phyloP scores from a whole-genome alignment of 192 early-diverging fungal species.

The Coemansia sp. region DNA sequence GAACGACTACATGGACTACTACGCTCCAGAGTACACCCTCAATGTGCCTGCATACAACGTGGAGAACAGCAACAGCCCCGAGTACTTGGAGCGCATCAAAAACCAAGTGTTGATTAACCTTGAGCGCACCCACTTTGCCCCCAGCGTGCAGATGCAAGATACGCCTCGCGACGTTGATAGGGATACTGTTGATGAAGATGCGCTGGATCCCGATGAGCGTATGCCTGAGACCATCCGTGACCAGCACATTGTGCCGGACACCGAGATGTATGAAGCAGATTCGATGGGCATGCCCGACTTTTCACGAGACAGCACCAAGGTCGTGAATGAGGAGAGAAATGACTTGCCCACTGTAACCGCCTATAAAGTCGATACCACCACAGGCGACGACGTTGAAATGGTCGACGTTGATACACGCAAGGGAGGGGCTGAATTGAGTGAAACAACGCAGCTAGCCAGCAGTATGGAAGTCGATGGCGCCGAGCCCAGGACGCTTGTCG shows the following conservation, averaged over 20 bases:
- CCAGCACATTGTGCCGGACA: slow-evolving; percentile 52
- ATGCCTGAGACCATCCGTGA: slow-evolving; percentile 45
- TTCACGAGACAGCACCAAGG: slow-evolving; percentile 37
- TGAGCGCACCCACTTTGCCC: slow-evolving; percentile 62
- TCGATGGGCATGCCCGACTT: slow-evolving; percentile 39
- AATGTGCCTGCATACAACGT: slow-evolving; percentile 85
- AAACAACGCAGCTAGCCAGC: background rate
- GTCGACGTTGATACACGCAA: slow-evolving; percentile 5
- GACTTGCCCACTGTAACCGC: background rate
- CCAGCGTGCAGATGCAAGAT: slow-evolving; percentile 59
- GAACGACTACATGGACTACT: slow-evolving; percentile 92
- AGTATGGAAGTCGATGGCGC: slow-evolving; percentile 7
- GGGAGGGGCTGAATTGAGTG: background rate
- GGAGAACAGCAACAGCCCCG: slow-evolving; percentile 83
- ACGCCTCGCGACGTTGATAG: slow-evolving; percentile 48
- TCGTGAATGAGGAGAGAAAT: slow-evolving; percentile 47
- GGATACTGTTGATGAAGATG: slow-evolving; percentile 46
- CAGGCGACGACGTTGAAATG: slow-evolving; percentile 29
- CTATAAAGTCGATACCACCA: background rate
- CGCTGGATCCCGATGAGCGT: slow-evolving; percentile 51
- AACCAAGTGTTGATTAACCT: slow-evolving; percentile 63
- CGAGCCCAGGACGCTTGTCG: background rate
- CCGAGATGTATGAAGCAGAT: slow-evolving; percentile 55
- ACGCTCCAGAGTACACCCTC: slow-evolving; percentile 88
- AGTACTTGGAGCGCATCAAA: slow-evolving; percentile 76